A percentile compares a stretch with the other conserved stretches of the same genome.
Conservation (phyloP, 2,329 filamentous ascomycete species). For the Verticillium tricorpus region DNA sequence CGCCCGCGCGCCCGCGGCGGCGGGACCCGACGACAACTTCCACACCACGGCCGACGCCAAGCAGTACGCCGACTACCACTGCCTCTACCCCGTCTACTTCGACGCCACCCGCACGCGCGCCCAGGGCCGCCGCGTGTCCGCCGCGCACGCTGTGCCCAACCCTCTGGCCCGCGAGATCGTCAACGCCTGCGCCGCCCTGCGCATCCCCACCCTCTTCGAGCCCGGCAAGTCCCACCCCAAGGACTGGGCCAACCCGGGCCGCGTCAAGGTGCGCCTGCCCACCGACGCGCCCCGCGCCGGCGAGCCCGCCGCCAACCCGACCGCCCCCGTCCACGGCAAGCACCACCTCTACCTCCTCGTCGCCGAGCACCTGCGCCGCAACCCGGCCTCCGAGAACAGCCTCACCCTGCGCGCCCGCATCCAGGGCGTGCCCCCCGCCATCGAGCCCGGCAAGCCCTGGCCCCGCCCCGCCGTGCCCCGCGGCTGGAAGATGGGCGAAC, state of each 20-base stretch:
- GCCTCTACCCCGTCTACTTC: conserved; percentile 95
- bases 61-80: conserved; percentile 73
- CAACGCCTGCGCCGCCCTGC: conserved; percentile 71
- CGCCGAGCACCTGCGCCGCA: conserved; percentile 66
- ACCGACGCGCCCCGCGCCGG: conserved; percentile 42
- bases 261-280: conserved; percentile 61
- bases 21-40: conserved; percentile 23
- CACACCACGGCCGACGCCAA: conserved; percentile 40
- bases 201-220: conserved; percentile 75
- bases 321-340: conserved; percentile 59
- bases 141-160: conserved; percentile 70
- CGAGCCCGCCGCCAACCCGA: conserved; percentile 41
- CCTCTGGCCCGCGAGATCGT: conserved; percentile 88
- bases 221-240: conserved; percentile 90
- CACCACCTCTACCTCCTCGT: conserved; percentile 84
- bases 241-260: conserved; percentile 95
- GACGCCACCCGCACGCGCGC: conserved; percentile 70
- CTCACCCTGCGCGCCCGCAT: conserved; percentile 69
- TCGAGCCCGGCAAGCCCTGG: conserved; percentile 60
- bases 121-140: conserved; percentile 75
- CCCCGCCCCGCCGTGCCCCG: conserved; percentile 71
- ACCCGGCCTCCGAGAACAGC: conserved; percentile 70
- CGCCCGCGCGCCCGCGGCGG: conserved; percentile 28
- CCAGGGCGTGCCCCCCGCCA: conserved; percentile 64
- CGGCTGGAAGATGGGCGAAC: conserved; percentile 84